Base-by-base conservation (phyloP, 2,329 filamentous ascomycete genomes). In the Arthrinium phaeospermum region DNA sequence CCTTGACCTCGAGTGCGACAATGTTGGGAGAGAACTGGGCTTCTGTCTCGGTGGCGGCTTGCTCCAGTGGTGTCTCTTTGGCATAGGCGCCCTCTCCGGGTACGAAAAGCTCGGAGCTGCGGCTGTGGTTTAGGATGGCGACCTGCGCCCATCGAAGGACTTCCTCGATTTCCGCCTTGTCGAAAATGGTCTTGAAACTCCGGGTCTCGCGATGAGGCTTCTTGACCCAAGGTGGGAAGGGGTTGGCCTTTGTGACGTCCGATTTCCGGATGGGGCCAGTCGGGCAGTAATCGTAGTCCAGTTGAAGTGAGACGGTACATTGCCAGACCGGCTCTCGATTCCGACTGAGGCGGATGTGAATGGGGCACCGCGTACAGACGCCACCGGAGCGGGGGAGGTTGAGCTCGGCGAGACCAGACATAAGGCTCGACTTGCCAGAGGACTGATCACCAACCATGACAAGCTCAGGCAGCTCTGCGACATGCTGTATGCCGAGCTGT, bases 401-500 rank as follows among this genome's bases (percentile, higher is more conserved):
- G 70, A 93, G 91, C 12, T 88, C 89, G 1, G 82, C 79, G 73
- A 89, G 84, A 0, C 85, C 87, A 69, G 87, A 86, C 80, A 81
- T 81, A 19, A 81, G 70, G 49, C 77, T 94, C 0, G 91, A 94
- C 79, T 98, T 98, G 0, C 95, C 95, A 0, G 94, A 92, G 0
- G 90, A 93, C 78, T 98, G 95, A 68, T 97, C 94, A 0, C 95
- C 95, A 0, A 97, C 90, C 0, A 97, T 89, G 7, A 96, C 93
- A 13, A 97, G 90, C 76, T 94, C 94, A 0, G 95, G 94, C 0
- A 97, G 84, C 0, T 90, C 89, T 0, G 94, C 89, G 5, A 91
- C 88, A 24, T 93, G 89, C 69, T 93, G 91, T 0, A 97, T 91
- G 0, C 93, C 93, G 0, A 96, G 86, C 7, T 91, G 87, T 69